Conservation (phyloP, 2,329 filamentous ascomycete species). For the Grosmannia huntii region DNA sequence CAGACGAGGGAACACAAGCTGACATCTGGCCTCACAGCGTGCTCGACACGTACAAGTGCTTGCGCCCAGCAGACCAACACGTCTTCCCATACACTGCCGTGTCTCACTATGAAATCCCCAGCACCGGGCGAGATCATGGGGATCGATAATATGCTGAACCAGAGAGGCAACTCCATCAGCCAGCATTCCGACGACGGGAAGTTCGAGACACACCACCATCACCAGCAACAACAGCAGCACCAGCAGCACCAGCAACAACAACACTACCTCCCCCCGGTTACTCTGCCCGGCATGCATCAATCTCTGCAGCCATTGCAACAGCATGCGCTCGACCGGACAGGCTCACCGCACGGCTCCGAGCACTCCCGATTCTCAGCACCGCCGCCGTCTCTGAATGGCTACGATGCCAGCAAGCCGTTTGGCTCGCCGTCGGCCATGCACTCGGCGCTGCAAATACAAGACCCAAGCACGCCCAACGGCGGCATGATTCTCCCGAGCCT, state of each 20-base stretch:
- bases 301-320: constrained; percentile 11
- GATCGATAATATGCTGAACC: constrained; percentile 40
- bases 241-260: constrained; percentile 6
- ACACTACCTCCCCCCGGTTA: constrained; percentile 8
- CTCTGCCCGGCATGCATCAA: constrained; percentile 12
- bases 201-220: constrained; percentile 6
- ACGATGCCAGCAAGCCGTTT: constrained; percentile 31
- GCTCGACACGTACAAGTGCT: neutral
- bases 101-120: constrained; percentile 27
- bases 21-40: too few relatives aligned
- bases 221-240: constrained; percentile 5
- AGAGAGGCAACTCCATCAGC: constrained; percentile 24
- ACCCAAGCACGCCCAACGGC: constrained; percentile 19
- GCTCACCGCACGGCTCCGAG: constrained; percentile 47
- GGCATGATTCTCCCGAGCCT: constrained; percentile 31
- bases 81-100: neutral
- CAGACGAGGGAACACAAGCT: too few relatives aligned
- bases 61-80: neutral
- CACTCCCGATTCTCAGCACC: constrained; percentile 42
- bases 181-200: constrained; percentile 15
- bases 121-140: constrained; percentile 37
- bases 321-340: constrained; percentile 36
- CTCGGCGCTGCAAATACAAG: constrained; percentile 31
- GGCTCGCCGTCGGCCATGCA: constrained; percentile 39
- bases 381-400: constrained; percentile 26